Evolutionary conservation across 2,329 filamentous ascomycete species (phyloP), one percentile per base, ranked within the genome.

Genomic region (Clonostachys solani): DNA sequence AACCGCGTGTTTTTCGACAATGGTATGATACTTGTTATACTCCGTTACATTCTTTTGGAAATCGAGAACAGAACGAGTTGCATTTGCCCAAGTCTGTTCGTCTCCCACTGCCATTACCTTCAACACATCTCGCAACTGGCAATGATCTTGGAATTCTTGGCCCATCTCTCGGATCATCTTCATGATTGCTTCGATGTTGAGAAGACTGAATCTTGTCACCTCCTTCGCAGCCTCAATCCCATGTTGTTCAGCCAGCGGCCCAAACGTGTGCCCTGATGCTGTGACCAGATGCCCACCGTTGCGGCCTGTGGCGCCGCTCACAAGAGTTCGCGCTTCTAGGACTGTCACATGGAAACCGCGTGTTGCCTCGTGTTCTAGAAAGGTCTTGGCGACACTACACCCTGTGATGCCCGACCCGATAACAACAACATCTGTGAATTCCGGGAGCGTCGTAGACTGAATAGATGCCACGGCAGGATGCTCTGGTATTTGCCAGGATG

Each of bases 261-360:
- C 53, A 43, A 71, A 74, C 18, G 66, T 53, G 48, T 71, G 64
- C 43, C 73, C 67, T 4, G 70, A 63, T 23, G 62, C 43, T 18
- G 54, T 55, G 12, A 56, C 56, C 7, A 63, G 49, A 9, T 61
- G 58, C 1, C 61, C 61, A 0, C 61, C 61, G 33, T 63, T 63
- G 3, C 61, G 55, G 4, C 61, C 61, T 3, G 60, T 63, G 3
- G 61, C 60, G 7, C 60, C 60, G 37, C 59, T 62, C 9, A 54
- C 51, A 5, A 60, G 54, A 7, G 52, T 56, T 12, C 60, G 51
- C 1, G 60, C 61, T 36, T 64, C 60, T 0, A 64, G 47, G 1
- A 62, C 54, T 1, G 53, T 54, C 5, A 62, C 47, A 23, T 41
- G 43, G 43, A 4, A 57, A 2, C 47, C 16, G 8, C n/a, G 15